These are phyloP conservation scores for Oryza rufipogon DNA, from an alignment of 176 grass and related monocot genomes.

Conservation along the genomic window DNA sequence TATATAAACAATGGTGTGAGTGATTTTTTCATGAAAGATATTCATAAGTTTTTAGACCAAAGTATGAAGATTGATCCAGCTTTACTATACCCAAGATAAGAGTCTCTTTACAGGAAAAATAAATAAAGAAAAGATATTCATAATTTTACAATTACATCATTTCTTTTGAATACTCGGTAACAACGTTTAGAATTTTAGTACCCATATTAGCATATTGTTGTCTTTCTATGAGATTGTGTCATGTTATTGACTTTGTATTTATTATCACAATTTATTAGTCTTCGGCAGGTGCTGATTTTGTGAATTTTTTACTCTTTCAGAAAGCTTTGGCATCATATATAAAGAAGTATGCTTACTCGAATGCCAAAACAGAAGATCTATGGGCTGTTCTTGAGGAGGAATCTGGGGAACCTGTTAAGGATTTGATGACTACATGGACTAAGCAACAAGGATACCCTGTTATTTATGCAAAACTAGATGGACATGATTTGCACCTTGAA, in stretches of 20 bases:
- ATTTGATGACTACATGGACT: conserved; percentile 64
- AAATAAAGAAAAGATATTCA: not conserved
- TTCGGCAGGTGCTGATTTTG: conserved; percentile 5
- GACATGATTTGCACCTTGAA: conserved; percentile 57
- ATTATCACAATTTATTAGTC: not conserved
- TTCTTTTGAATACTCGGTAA: not conserved
- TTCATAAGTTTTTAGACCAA: not conserved
- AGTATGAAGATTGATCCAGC: not conserved
- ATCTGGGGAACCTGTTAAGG: conserved; percentile 56
- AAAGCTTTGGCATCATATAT: conserved; percentile 64
- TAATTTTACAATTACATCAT: not conserved
- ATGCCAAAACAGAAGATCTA: conserved; percentile 66
- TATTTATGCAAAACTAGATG: conserved; percentile 43
- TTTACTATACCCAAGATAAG: not conserved
- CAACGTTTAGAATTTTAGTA: not conserved
- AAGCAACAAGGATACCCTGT: conserved; percentile 71
- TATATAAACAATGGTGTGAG: not conserved
- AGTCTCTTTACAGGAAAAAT: not conserved
- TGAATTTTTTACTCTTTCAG: conserved; percentile 42
- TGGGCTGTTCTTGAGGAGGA: conserved; percentile 72
- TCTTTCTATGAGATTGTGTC: not conserved
- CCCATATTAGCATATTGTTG: not conserved
- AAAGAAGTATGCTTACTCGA: conserved; percentile 62
- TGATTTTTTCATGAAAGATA: not conserved
- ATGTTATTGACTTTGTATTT: not conserved